Conservation (phyloP, 306 rosid species). For the Castanea mollissima region DNA sequence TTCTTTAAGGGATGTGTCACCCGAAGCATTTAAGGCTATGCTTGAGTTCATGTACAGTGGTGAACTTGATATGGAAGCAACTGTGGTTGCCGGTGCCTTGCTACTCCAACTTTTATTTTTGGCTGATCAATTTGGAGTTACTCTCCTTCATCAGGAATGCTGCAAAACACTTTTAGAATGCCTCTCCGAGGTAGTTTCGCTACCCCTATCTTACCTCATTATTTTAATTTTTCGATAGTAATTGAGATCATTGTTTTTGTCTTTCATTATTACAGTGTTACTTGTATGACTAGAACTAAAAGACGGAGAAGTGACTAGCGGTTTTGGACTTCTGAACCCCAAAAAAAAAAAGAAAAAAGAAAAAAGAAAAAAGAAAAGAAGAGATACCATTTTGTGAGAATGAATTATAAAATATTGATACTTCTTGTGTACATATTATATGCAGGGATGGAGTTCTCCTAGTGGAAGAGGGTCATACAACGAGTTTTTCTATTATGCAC, state of each 20-base stretch:
- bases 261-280: slow-evolving; percentile 35
- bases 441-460: slow-evolving; percentile 97
- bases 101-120: slow-evolving; percentile 73
- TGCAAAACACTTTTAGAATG: slow-evolving; percentile 81
- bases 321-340: slow-evolving; percentile 58
- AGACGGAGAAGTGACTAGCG: slow-evolving; percentile 64
- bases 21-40: slow-evolving; percentile 81
- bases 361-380: slow-evolving; percentile 52
- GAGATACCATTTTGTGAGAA: slow-evolving; percentile 54
- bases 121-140: slow-evolving; percentile 93
- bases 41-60: slow-evolving; percentile 78
- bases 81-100: slow-evolving; percentile 56
- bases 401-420: slow-evolving; percentile 67
- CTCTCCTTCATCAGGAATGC: slow-evolving; percentile 87
- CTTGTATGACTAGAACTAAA: slow-evolving; percentile 49
- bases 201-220: slow-evolving; percentile 28
- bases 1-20: slow-evolving; percentile 66
- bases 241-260: slow-evolving; percentile 25
- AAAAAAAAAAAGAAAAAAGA: background rate
- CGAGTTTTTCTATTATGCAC: slow-evolving; percentile 83
- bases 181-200: slow-evolving; percentile 86
- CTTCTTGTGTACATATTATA: slow-evolving; percentile 67
- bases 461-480: slow-evolving; percentile 85
- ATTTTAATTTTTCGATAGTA: slow-evolving; percentile 24
- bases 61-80: slow-evolving; percentile 49